These are phyloP conservation scores for Neurospora hispaniola DNA, from an alignment of 495 filamentous ascomycete genomes.

Conservation along the genomic window DNA sequence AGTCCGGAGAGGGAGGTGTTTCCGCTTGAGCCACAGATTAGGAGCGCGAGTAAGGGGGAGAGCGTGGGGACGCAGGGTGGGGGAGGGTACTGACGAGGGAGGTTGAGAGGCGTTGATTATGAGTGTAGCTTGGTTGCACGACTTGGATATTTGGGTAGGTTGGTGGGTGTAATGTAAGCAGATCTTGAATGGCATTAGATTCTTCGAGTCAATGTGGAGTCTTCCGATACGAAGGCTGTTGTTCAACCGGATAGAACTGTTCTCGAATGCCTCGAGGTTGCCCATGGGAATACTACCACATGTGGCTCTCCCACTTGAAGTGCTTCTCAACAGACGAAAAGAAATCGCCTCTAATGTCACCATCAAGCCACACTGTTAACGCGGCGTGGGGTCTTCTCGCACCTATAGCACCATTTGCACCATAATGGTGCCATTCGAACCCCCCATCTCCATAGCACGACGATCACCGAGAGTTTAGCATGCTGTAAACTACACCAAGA, in stretches of 20 bases:
- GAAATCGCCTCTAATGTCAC: not conserved
- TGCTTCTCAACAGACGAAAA: not conserved
- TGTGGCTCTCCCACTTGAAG: not conserved
- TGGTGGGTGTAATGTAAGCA: not conserved
- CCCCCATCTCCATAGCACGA: not conserved
- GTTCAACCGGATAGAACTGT: not conserved
- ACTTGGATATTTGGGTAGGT: not conserved
- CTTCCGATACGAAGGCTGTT: not conserved
- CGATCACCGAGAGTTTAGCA: not conserved
- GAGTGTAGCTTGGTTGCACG: not conserved
- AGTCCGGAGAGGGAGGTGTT: slow-evolving; percentile 40
- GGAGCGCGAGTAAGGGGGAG: slow-evolving; percentile 28
- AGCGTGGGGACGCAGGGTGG: not conserved
- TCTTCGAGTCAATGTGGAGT: not conserved
- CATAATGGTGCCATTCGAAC: not conserved
- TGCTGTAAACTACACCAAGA: not conserved
- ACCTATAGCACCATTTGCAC: not conserved
- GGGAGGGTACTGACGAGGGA: not conserved
- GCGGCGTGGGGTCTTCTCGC: not conserved
- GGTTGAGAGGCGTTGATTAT: not conserved
- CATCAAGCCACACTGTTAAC: not conserved
- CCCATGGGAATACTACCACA: too few species aligned
- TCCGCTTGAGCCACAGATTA: slow-evolving; percentile 42
- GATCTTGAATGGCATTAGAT: not conserved
- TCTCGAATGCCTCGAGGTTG: not conserved